These are phyloP conservation scores for Silene conica DNA, from an alignment of 148 eudicot species.

Conservation along the genomic window DNA sequence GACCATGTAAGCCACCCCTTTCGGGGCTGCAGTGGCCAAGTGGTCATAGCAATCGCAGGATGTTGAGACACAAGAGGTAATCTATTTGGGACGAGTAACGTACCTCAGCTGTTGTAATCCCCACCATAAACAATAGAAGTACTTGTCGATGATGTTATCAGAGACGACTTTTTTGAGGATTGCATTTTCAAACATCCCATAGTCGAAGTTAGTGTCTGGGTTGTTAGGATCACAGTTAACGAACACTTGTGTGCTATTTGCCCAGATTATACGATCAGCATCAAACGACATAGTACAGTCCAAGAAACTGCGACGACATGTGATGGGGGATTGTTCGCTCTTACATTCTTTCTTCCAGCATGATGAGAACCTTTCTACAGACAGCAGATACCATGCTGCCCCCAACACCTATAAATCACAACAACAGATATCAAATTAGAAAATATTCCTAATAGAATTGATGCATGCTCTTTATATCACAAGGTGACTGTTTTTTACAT, in stretches of 20 bases:
- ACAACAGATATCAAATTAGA: neutral
- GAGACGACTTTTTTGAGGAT: slow-evolving; percentile 46
- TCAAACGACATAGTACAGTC: slow-evolving; percentile 39
- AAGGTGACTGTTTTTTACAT: slow-evolving; percentile 37
- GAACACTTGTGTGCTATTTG: slow-evolving; percentile 43
- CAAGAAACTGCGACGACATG: slow-evolving; percentile 38
- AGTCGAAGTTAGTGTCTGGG: slow-evolving; percentile 30
- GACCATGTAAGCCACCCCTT: no score
- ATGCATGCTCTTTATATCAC: neutral
- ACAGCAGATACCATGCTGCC: slow-evolving; percentile 61
- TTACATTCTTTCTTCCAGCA: slow-evolving; percentile 54
- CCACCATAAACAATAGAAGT: slow-evolving; percentile 76
- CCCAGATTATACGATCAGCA: slow-evolving; percentile 38
- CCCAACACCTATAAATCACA: slow-evolving; percentile 48
- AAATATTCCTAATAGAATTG: neutral
- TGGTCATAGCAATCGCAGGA: neutral
- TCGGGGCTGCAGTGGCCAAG: no score
- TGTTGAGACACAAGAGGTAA: neutral
- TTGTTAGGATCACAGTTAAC: slow-evolving; percentile 36
- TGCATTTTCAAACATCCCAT: slow-evolving; percentile 53
- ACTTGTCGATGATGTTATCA: slow-evolving; percentile 44
- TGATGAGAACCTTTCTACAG: slow-evolving; percentile 54
- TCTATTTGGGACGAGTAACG: neutral
- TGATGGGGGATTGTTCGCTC: slow-evolving; percentile 23
- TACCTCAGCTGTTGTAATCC: slow-evolving; percentile 68